phyloP scores from a whole-genome alignment of 2,329 filamentous ascomycete species.

The Lachnellula willkommii region DNA sequence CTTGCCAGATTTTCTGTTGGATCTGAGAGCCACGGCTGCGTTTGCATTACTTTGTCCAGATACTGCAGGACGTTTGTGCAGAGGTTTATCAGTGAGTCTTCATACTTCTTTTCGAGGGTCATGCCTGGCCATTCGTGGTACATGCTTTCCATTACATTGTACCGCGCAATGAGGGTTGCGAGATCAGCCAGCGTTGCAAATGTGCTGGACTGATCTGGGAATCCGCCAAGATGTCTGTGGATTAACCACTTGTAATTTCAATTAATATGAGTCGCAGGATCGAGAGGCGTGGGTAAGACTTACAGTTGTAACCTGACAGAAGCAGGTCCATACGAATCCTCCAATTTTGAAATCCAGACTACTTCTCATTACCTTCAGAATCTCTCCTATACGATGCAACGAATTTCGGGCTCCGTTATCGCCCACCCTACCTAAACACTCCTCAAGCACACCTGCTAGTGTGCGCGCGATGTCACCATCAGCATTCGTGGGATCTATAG shows the following conservation, averaged over 20 bases:
- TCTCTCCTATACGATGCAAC: background rate
- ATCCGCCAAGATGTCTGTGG: background rate
- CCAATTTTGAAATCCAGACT: background rate
- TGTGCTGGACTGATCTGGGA: background rate
- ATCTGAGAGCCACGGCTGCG: background rate
- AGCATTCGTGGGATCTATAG: too few species aligned
- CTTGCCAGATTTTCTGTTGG: background rate
- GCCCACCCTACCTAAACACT: too few species aligned
- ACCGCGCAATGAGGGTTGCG: slow-evolving; percentile 1
- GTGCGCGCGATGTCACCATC: too few species aligned
- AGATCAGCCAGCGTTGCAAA: background rate
- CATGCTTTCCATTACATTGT: slow-evolving; percentile 4
- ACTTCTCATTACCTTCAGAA: background rate
- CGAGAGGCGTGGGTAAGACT: background rate
- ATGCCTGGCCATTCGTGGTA: background rate
- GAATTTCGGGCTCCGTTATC: background rate
- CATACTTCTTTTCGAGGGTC: background rate
- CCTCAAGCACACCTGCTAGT: too few species aligned
- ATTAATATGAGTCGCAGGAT: background rate
- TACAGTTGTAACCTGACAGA: background rate
- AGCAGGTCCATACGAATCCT: background rate
- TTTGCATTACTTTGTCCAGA: background rate
- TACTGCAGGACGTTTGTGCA: background rate
- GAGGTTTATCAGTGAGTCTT: slow-evolving; percentile 1
- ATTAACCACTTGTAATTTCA: background rate